These are phyloP conservation scores for Dipteronia dyeriana DNA, from an alignment of 345 rosid genomes.

Conservation along the genomic window DNA sequence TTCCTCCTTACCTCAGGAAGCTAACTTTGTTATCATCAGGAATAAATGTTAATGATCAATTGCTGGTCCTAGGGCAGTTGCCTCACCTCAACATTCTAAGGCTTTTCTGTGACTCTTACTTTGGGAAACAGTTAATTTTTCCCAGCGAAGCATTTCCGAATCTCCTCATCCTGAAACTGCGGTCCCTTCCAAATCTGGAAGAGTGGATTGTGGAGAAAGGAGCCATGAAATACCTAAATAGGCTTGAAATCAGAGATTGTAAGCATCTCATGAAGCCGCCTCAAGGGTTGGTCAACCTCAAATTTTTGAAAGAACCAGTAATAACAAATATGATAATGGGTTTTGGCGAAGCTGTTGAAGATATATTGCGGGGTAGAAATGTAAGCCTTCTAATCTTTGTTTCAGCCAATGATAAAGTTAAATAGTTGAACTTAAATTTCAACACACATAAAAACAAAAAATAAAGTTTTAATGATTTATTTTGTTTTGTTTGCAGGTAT, in stretches of 20 bases:
- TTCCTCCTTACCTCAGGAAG: slow-evolving; percentile 30
- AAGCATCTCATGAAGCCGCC: not conserved
- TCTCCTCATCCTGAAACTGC: slow-evolving; percentile 37
- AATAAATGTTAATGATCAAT: slow-evolving; percentile 21
- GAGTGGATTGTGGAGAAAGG: slow-evolving; percentile 17
- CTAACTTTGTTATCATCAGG: slow-evolving; percentile 37
- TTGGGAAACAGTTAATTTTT: slow-evolving; percentile 21
- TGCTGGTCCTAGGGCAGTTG: slow-evolving; percentile 34
- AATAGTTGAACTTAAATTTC: too few species aligned
- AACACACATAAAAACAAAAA: too few species aligned
- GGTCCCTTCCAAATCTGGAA: slow-evolving; percentile 27
- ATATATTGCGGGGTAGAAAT: not conserved
- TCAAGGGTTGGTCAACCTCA: slow-evolving; percentile 17
- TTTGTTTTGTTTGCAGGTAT: too few species aligned
- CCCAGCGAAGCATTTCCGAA: not conserved
- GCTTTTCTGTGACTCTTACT: slow-evolving; percentile 35
- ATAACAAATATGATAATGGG: slow-evolving; percentile 29
- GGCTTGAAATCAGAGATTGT: slow-evolving; percentile 42
- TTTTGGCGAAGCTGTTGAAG: slow-evolving; percentile 4
- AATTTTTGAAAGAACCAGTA: slow-evolving; percentile 21
- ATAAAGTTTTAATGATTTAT: too few species aligned
- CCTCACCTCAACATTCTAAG: slow-evolving; percentile 30
- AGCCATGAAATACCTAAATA: slow-evolving; percentile 31
- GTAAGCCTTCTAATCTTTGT: not conserved
- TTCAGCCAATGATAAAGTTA: too few species aligned